phyloP scores from a whole-genome alignment of 257 asterid genomes.

The Ocimum tenuiflorum region DNA sequence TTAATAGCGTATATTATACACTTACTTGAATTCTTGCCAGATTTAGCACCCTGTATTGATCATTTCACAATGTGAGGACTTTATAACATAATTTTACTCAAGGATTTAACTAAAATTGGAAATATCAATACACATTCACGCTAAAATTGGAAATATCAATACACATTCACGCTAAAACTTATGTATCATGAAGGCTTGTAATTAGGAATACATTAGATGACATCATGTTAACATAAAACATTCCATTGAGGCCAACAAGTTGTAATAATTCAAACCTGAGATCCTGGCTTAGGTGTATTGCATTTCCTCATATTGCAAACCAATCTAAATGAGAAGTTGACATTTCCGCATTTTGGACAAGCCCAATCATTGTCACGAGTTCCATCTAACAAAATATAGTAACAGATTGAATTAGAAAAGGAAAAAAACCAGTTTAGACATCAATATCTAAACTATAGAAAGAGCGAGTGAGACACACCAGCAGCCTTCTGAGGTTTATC shows the following conservation, averaged over 20 bases:
- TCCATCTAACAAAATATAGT: slow-evolving; percentile 46
- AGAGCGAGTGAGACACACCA: slow-evolving; percentile 19
- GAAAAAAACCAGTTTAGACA: background rate
- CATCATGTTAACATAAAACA: slow-evolving; percentile 1
- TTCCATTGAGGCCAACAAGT: background rate
- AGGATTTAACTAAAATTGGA: background rate
- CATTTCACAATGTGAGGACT: slow-evolving; percentile 6
- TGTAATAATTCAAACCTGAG: slow-evolving; percentile 49
- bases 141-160: no score
- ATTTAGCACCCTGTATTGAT: slow-evolving; percentile 52
- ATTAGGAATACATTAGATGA: background rate
- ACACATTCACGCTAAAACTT: background rate
- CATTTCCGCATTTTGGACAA: slow-evolving; percentile 87
- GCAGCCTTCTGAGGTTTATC: slow-evolving; percentile 54
- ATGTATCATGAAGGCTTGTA: background rate
- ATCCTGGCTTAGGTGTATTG: slow-evolving; percentile 85
- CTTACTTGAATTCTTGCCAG: slow-evolving; percentile 68
- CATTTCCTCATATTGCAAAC: slow-evolving; percentile 96
- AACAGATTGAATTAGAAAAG: slow-evolving; percentile 3
- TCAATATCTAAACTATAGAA: background rate
- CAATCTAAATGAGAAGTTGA: slow-evolving; percentile 74
- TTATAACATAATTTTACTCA: background rate
- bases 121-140: background rate
- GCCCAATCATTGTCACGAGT: slow-evolving; percentile 84
- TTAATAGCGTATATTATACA: background rate